A percentile compares a stretch with the other conserved stretches of the same genome.
Evolutionary conservation across 2,329 filamentous ascomycete species (phyloP).

Genomic region (Clarireedia sp.): DNA sequence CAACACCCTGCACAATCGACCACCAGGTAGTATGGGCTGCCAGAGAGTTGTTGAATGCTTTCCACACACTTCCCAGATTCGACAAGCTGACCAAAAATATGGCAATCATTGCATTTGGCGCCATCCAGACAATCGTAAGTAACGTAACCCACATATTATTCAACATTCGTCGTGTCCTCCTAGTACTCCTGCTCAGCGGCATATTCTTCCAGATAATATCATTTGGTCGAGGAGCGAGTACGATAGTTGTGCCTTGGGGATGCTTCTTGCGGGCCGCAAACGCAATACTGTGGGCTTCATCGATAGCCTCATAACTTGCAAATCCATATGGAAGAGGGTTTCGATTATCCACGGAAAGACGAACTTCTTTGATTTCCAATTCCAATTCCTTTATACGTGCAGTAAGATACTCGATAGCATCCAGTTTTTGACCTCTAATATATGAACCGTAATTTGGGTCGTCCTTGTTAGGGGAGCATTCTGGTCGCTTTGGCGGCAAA

Average conservation of each 20-base stretch:
- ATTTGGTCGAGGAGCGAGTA: slow-evolving; percentile 74
- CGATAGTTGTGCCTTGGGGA: slow-evolving; percentile 68
- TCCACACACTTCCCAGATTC: slow-evolving; percentile 77
- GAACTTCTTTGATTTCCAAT: slow-evolving; percentile 73
- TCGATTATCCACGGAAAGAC: slow-evolving; percentile 74
- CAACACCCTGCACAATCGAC: slow-evolving; percentile 87
- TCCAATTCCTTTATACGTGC: slow-evolving; percentile 78
- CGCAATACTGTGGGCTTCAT: slow-evolving; percentile 80
- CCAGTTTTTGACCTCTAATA: slow-evolving; percentile 66
- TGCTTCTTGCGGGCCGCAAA: slow-evolving; percentile 74
- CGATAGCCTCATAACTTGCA: slow-evolving; percentile 83
- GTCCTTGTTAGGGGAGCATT: slow-evolving; percentile 72
- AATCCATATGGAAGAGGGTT: slow-evolving; percentile 90
- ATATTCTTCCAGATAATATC: slow-evolving; percentile 97
- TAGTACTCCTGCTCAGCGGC: slow-evolving; percentile 57
- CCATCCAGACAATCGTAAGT: slow-evolving; percentile 79
- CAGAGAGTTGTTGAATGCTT: slow-evolving; percentile 61
- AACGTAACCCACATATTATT: slow-evolving; percentile 79
- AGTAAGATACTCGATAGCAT: slow-evolving; percentile 90
- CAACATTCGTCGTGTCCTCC: slow-evolving; percentile 64
- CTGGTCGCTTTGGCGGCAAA: slow-evolving; percentile 68
- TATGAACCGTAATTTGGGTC: slow-evolving; percentile 61
- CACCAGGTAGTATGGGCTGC: slow-evolving; percentile 57
- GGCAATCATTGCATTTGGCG: slow-evolving; percentile 87
- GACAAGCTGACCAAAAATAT: slow-evolving; percentile 83